Evolutionary conservation across 1,139 yeast species (phyloP), one percentile per base, ranked within the genome.

Genomic region (Meyerozyma smithsonii): DNA sequence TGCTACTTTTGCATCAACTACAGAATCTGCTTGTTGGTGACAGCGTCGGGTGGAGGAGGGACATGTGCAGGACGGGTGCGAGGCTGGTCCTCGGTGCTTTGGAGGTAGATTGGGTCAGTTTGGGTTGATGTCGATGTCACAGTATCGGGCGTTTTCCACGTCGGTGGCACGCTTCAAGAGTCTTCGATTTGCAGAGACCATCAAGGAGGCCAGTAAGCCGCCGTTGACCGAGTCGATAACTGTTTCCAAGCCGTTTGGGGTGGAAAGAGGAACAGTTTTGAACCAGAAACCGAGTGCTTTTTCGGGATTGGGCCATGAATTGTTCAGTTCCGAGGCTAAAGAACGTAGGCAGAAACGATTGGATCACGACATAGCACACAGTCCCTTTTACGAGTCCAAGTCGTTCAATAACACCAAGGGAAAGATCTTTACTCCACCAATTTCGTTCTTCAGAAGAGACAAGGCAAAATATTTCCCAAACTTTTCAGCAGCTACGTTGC

Each of bases 401-500:
- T 81, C 86, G 1, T 90, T 81, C 57, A 70, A 84, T 39, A 83
- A 83, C 50, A 85, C 94, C 3, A 77, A 81, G 35, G 97, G 97
- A 26, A 88, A 89, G 62, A 72, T 89, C 48, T 92, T 89, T 64
- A 68, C 75, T 14, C 80, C 96, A 0, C 97, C 97, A 1, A 67
- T 74, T 10, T 78, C 90, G 1, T 83, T 77, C 49, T 89, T 92
- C 73, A 77, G 75, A 44, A 64, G 69, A 8, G 94, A 85, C n/a
- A 83, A 77, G 53, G 73, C 97, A 0, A 66, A 81, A 40, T 92
- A 77, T 56, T 87, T 92, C 64, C 96, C 97, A n/a, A 89, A 89
- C 54, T 70, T 92, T 44, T 59, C 64, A 23, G 95, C 86, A 0
- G 71, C 70, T 19, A 72, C 83, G 1, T 58, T 92, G 34, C 54